Evolutionary conservation across 768 basidiomycete species (phyloP).

Genomic region (Melanogaster broomeanus): DNA sequence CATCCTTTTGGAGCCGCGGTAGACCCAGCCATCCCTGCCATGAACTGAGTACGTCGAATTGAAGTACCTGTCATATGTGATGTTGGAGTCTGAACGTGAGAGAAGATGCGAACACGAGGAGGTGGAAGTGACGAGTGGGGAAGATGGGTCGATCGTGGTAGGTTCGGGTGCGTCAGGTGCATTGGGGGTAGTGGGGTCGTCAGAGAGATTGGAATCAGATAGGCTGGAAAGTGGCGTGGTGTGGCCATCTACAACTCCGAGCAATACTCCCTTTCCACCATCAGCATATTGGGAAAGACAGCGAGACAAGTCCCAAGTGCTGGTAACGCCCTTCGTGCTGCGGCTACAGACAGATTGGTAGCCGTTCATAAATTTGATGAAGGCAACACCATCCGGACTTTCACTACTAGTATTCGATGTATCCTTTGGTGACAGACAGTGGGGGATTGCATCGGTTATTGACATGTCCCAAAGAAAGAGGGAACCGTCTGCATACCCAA

Average conservation of each 20-base stretch:
- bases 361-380: constrained; percentile 11
- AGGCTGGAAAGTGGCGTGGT: not conserved
- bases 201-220: not conserved
- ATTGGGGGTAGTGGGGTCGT: not conserved
- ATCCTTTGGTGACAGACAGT: constrained; percentile 5
- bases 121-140: not conserved
- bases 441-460: not conserved
- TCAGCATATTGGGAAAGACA: constrained; percentile 9
- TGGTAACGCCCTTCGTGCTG: constrained; percentile 11
- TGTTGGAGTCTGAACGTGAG: constrained; percentile 9
- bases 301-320: constrained; percentile 14
- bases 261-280: not conserved
- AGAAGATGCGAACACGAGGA: constrained; percentile 10
- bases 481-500: constrained; percentile 16
- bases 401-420: not conserved
- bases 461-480: constrained; percentile 17
- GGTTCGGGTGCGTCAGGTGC: not conserved
- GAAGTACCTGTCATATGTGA: constrained; percentile 12
- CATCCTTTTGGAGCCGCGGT: constrained; percentile 11
- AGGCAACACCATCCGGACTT: constrained; percentile 6
- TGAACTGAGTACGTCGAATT: constrained; percentile 15
- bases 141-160: not conserved
- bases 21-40: constrained; percentile 14
- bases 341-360: constrained; percentile 10
- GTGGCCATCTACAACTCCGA: not conserved